Base-by-base conservation (phyloP, 2,329 filamentous ascomycete genomes). In the Magnaporthiopsis incrustans region DNA sequence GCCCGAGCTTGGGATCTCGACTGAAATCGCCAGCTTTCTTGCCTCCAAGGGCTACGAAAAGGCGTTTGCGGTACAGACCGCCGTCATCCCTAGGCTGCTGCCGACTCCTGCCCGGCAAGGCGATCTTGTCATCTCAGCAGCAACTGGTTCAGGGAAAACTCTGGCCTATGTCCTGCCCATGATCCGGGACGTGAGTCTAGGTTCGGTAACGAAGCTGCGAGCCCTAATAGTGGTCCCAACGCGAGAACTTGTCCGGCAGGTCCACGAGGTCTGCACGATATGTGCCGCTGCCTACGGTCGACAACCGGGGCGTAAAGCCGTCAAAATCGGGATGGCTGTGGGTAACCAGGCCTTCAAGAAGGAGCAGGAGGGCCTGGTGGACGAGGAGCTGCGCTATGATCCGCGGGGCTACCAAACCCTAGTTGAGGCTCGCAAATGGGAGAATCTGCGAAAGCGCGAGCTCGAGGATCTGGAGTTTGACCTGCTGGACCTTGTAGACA, bases 121-220 rank as follows among this genome's bases (percentile, higher is more conserved):
- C 6, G 95, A 99, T 73, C 76, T 99, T 5, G 89, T 96, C 59
- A 88, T 99, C 3, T 95, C 92, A 10, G 95, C 96, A 0, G 90
- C 94, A 1, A 99, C 95, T 0, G 95, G 95, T 11, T 98, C 95
- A 0, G 95, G 95, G 64, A 99, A 99, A 74, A 99, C 95, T 0
- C 76, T 99, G 22, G 90, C 94, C 0, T 99, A 99, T 71, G 85
- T 94, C 0, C 78, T 99, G 3, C 95, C 95, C 0, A 86, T 99
- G 65, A 83, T 96, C 4, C 86, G 92, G 59, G 87, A 89, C 62
- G 79, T 99, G 61, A 88, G 89, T 68, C 80, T 84, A 38, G 82
- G 83, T 18, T 77, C 78, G 27, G 81, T 86, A 14, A 90, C 89
- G 0, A 84, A 85, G 64, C 77, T 99, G 11, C 85, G 90, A 56